phyloP scores from a whole-genome alignment of 441 rosid genomes.

The Erysimum cheiri region DNA sequence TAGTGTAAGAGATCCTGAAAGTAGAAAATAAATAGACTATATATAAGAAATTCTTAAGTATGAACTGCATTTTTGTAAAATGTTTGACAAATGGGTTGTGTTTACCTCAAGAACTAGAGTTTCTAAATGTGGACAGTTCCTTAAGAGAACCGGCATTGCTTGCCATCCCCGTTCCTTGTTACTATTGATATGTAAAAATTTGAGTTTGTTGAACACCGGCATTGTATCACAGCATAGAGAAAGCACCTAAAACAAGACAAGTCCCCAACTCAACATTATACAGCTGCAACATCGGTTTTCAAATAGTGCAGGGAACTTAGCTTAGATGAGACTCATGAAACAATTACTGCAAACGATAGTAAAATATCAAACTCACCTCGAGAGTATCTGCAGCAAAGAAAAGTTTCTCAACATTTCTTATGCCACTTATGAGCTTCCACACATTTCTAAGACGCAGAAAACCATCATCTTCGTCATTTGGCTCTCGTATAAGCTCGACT shows the following conservation, averaged over 20 bases:
- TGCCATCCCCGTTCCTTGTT: neutral
- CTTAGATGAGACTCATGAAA: neutral
- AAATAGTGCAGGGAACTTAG: neutral
- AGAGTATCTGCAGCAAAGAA: neutral
- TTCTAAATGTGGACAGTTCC: neutral
- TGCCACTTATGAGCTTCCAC: neutral
- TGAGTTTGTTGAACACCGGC: neutral
- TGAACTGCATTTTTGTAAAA: too few relatives aligned
- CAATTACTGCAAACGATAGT: neutral
- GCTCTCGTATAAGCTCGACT: neutral
- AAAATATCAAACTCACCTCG: neutral
- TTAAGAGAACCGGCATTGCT: neutral
- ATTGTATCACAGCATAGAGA: neutral
- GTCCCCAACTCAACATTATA: neutral
- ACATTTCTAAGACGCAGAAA: neutral
- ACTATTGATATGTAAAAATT: neutral
- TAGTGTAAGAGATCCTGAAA: neutral
- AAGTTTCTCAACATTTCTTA: conserved; percentile 9
- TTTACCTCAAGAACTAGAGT: neutral
- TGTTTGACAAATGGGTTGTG: neutral
- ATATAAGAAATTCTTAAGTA: too few relatives aligned
- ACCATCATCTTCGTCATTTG: neutral
- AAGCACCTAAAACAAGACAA: neutral
- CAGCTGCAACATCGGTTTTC: neutral
- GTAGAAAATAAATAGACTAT: too few relatives aligned